A percentile compares a stretch with the other conserved stretches of the same genome.
Evolutionary conservation across 2,329 filamentous ascomycete species (phyloP).

Genomic region (Neocucurbitaria cava): DNA sequence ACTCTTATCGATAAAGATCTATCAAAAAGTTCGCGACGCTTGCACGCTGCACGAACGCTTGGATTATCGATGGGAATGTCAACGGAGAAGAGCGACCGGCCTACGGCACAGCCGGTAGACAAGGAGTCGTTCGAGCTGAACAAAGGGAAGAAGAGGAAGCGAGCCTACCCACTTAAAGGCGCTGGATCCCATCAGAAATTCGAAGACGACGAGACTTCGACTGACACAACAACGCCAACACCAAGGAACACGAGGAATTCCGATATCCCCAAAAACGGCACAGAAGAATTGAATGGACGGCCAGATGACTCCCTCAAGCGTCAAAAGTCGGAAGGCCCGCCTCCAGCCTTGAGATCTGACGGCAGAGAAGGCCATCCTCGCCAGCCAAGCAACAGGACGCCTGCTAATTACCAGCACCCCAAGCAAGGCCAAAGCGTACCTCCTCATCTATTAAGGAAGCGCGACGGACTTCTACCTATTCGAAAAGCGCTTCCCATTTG

Average conservation of each 20-base stretch:
- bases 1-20: conserved; percentile 36
- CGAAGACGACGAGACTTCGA: conserved; percentile 23
- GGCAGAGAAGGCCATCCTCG: conserved; percentile 5
- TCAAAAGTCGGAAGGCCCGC: conserved; percentile 2
- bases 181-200: conserved; percentile 18
- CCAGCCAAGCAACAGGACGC: conserved; percentile 4
- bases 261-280: background rate
- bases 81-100: conserved; percentile 15
- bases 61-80: conserved; percentile 18
- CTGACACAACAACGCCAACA: background rate
- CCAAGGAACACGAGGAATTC: background rate
- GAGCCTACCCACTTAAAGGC: conserved; percentile 19
- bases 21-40: conserved; percentile 29
- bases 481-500: conserved; percentile 83
- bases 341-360: background rate
- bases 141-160: conserved; percentile 45
- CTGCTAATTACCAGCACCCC: background rate
- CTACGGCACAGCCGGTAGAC: background rate
- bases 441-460: conserved; percentile 49
- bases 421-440: conserved; percentile 20
- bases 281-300: background rate
- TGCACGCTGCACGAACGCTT: conserved; percentile 3
- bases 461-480: conserved; percentile 55
- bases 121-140: conserved; percentile 9
- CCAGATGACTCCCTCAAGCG: conserved; percentile 1